Percentiles rank a stretch among this genome's conserved stretches.
Conservation (phyloP, 225 moss, liverwort and hornwort species). For the Bryoerythrophyllum caledonicum region DNA sequence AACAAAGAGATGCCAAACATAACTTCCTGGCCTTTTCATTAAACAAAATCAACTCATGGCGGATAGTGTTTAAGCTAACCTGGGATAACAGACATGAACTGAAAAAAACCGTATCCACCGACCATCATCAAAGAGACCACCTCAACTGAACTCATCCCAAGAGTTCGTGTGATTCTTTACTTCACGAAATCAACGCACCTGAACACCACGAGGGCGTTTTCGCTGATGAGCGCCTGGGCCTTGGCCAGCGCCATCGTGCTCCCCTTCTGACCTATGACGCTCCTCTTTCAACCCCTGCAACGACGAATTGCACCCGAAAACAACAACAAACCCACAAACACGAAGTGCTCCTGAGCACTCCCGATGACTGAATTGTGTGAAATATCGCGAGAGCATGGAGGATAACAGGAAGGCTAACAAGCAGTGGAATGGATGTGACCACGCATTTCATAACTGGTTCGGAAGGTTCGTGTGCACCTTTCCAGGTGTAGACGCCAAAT, state of each 20-base stretch:
- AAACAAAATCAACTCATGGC: too few relatives aligned
- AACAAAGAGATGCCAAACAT: neutral
- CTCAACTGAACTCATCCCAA: neutral
- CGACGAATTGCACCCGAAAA: neutral
- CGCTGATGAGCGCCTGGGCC: slow-evolving; percentile 30
- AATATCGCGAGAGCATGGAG: neutral
- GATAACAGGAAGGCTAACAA: neutral
- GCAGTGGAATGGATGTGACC: neutral
- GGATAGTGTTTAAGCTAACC: neutral
- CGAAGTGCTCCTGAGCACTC: neutral
- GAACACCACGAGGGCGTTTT: slow-evolving; percentile 42
- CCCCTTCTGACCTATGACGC: slow-evolving; percentile 26
- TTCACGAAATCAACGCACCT: slow-evolving; percentile 26
- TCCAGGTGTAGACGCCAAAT: neutral
- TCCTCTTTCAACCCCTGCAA: neutral
- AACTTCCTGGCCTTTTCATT: too few relatives aligned
- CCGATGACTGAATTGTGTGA: too few relatives aligned
- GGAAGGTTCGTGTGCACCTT: neutral
- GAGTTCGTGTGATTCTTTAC: neutral
- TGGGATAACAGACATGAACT: neutral
- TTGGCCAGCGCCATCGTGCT: slow-evolving; percentile 41
- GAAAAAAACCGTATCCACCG: neutral
- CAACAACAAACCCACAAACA: neutral
- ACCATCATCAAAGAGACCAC: neutral
- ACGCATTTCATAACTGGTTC: too few relatives aligned